Evolutionary conservation across 352 stramenopile species (phyloP).

Genomic region (Plasmopara viticola): DNA sequence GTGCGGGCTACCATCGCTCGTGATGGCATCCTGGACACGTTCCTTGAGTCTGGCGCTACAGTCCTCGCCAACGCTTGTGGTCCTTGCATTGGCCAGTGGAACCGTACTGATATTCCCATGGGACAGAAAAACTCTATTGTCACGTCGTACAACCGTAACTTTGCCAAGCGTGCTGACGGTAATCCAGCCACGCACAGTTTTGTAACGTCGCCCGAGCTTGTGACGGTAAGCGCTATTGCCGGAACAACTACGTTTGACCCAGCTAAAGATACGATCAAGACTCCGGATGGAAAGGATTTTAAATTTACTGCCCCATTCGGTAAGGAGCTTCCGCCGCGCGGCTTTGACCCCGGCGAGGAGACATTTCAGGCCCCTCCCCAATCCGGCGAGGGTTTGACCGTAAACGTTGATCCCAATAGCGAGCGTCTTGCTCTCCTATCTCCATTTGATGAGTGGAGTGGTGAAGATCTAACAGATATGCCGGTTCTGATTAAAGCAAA

Average conservation of each 20-base stretch:
- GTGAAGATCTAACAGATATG: conserved; percentile 83
- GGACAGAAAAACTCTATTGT: conserved; percentile 92
- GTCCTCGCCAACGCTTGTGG: conserved; percentile 90
- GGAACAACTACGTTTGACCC: conserved; percentile 89
- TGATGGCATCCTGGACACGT: conserved; percentile 88
- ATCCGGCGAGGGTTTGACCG: conserved; percentile 54
- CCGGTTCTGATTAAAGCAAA: conserved; percentile 92
- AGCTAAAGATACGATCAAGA: conserved; percentile 84
- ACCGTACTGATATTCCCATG: conserved; percentile 82
- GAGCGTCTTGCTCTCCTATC: conserved; percentile 85
- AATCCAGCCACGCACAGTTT: conserved; percentile 92
- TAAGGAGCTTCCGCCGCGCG: conserved; percentile 86
- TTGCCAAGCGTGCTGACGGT: conserved; percentile 91
- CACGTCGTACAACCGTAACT: conserved; percentile 95
- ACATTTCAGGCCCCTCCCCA: conserved; percentile 87
- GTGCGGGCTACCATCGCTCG: conserved; percentile 88
- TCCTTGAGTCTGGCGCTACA: conserved; percentile 82
- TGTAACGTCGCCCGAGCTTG: conserved; percentile 89
- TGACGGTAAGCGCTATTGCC: conserved; percentile 87
- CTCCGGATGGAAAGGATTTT: conserved; percentile 80
- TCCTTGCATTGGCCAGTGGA: conserved; percentile 93
- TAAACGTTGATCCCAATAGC: conserved; percentile 78
- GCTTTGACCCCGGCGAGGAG: conserved; percentile 89
- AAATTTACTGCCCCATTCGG: conserved; percentile 88
- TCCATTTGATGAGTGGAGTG: conserved; percentile 86